These are phyloP conservation scores for Chaetomium tenue DNA, from an alignment of 495 filamentous ascomycete genomes.

Conservation along the genomic window DNA sequence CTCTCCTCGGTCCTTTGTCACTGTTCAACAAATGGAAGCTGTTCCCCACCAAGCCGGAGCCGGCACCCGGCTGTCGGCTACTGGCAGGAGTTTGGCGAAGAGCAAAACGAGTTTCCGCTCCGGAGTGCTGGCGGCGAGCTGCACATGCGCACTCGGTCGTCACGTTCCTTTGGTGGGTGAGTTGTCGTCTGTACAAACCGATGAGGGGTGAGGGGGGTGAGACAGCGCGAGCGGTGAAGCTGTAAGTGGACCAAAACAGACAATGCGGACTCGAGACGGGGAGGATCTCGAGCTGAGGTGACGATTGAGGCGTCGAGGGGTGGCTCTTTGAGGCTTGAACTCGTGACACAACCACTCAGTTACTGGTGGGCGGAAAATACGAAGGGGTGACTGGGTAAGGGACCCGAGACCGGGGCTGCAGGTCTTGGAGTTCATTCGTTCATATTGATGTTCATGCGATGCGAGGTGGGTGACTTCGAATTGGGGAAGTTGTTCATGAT, in stretches of 20 bases:
- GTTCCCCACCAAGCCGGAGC: background rate
- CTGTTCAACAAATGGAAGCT: background rate
- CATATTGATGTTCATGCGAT: background rate
- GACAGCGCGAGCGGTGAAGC: conserved; percentile 29
- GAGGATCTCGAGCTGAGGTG: background rate
- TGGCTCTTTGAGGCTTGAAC: conserved; percentile 11
- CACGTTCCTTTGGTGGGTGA: background rate
- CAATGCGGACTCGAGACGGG: background rate
- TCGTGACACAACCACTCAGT: conserved; percentile 5
- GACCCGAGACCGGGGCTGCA: conserved; percentile 15
- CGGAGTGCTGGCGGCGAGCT: conserved; percentile 14
- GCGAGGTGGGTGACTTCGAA: background rate
- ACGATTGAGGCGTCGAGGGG: conserved; percentile 10
- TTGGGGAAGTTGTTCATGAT: background rate
- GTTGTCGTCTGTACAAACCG: background rate
- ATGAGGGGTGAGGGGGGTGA: conserved; percentile 12
- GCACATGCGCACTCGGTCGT: conserved; percentile 8
- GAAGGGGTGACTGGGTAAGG: background rate
- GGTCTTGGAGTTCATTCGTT: background rate
- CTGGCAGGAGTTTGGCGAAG: background rate
- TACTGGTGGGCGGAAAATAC: background rate
- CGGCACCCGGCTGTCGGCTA: background rate
- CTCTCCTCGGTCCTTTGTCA: background rate
- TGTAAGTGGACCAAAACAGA: conserved; percentile 18
- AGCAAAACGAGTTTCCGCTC: background rate